A percentile compares a stretch with the other conserved stretches of the same genome.
These are phyloP conservation scores for Vigna trinervia DNA, from an alignment of 306 rosid species.

Conservation along the genomic window DNA sequence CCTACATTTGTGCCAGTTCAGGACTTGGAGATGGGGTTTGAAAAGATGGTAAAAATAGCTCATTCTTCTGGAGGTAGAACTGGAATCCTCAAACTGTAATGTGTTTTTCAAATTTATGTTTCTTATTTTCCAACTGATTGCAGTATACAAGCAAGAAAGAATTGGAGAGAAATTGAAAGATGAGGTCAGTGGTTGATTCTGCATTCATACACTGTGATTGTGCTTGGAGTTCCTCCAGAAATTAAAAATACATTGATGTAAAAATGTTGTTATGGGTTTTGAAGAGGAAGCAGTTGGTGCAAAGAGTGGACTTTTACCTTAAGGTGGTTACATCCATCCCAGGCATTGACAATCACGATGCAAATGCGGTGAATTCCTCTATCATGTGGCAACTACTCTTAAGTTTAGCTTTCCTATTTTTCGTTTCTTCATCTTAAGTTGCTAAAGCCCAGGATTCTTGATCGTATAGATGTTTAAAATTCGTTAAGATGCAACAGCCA, in stretches of 20 bases:
- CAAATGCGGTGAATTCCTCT: slow-evolving; percentile 71
- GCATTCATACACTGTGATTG: slow-evolving; percentile 6
- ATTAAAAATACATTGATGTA: slow-evolving; percentile 16
- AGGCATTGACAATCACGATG: slow-evolving; percentile 83
- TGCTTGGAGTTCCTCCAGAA: slow-evolving; percentile 21
- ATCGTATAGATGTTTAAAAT: slow-evolving; percentile 30
- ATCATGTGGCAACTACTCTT: slow-evolving; percentile 21
- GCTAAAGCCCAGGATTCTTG: slow-evolving; percentile 25
- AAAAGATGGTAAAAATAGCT: slow-evolving; percentile 89
- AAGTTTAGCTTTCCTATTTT: slow-evolving; percentile 32
- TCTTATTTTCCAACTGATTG: slow-evolving; percentile 34
- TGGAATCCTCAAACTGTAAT: slow-evolving; percentile 36
- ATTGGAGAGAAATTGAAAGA: slow-evolving; percentile 68
- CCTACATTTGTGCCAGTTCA: slow-evolving; percentile 88
- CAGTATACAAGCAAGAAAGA: slow-evolving; percentile 84
- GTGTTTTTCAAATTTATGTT: slow-evolving; percentile 33
- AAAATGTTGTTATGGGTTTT: slow-evolving; percentile 45
- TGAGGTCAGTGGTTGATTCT: slow-evolving; percentile 68
- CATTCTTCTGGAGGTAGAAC: slow-evolving; percentile 80
- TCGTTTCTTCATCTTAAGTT: slow-evolving; percentile 12
- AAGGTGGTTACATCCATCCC: slow-evolving; percentile 81
- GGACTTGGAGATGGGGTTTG: slow-evolving; percentile 95
- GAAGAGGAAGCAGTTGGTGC: slow-evolving; percentile 81
- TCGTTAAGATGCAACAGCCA: not conserved
- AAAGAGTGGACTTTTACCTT: slow-evolving; percentile 69